Evolutionary conservation across 495 filamentous ascomycete species (phyloP).

Genomic region (Penicillium silybi): DNA sequence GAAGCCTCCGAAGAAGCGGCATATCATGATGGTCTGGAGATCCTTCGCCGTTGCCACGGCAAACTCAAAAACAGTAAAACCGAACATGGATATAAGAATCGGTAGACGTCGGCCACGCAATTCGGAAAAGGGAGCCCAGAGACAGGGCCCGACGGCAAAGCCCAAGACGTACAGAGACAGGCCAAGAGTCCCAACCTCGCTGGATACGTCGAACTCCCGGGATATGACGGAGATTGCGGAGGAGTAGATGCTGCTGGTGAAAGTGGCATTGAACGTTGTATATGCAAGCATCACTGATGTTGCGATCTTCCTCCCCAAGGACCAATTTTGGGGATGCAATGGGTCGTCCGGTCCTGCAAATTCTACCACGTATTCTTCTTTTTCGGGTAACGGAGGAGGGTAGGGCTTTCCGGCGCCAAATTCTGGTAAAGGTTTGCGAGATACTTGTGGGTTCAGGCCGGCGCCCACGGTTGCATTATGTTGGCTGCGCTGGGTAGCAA

Average conservation of each 20-base stretch:
- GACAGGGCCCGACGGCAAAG: conserved; percentile 56
- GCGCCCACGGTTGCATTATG: conserved; percentile 73
- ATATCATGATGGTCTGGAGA: conserved; percentile 67
- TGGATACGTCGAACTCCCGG: conserved; percentile 47
- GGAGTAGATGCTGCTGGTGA: conserved; percentile 58
- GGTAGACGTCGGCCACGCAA: conserved; percentile 58
- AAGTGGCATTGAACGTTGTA: conserved; percentile 71
- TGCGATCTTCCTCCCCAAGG: conserved; percentile 66
- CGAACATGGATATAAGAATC: conserved; percentile 46
- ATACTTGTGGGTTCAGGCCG: conserved; percentile 45
- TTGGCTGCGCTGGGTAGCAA: conserved; percentile 69
- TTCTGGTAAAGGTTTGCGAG: conserved; percentile 52
- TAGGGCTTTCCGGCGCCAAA: conserved; percentile 75
- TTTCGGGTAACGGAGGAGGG: conserved; percentile 65
- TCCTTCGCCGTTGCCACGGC: conserved; percentile 13
- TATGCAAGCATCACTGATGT: conserved; percentile 73
- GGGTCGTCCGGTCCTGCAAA: conserved; percentile 71
- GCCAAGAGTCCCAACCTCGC: conserved; percentile 53
- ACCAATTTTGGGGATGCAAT: conserved; percentile 81
- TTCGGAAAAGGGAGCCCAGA: conserved; percentile 67
- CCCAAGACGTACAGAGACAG: conserved; percentile 58
- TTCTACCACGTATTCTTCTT: conserved; percentile 84
- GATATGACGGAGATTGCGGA: conserved; percentile 46
- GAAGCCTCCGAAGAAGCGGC: conserved; percentile 77
- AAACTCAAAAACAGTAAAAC: conserved; percentile 15